Base-by-base conservation (phyloP, 2,329 filamentous ascomycete genomes). In the Hymenoscyphus repandus region DNA sequence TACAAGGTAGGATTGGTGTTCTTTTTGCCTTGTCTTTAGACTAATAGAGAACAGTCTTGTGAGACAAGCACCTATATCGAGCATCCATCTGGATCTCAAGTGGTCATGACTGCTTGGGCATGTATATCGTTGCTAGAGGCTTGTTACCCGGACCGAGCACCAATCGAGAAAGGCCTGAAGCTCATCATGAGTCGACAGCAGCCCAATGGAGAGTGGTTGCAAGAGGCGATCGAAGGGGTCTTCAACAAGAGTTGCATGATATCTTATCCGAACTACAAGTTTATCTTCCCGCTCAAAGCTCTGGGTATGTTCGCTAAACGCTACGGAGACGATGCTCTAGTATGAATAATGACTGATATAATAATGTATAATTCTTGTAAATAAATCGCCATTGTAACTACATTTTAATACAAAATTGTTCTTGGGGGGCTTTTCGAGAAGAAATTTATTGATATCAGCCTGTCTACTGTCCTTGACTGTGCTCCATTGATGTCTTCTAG, bases 161-260 rank as follows among this genome's bases (percentile, higher is more conserved):
- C 83, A 1, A 74, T 99, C 38, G 78, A 80, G 62, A 85, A 75
- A 60, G 93, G 86, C 1, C 76, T 96, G 64, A 80, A 78, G 66
- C 74, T 99, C 62, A 79, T 99, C 56, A 92, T 96, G 84, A 72
- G 78, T 30, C 80, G 92, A 44, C 93, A 99, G 72, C 85, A 90
- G 68, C 66, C 75, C 2, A 96, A 96, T 64, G 93, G 93, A 32
- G 91, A 96, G 72, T 99, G 93, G 93, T 67, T 88, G 59, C 91
- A 96, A 67, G 93, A 97, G 69, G 85, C 87, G 1, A 97, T 99
- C 62, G 93, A 99, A 69, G 93, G 93, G 2, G 93, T 99, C 10
- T 99, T 99, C 72, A 99, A 99, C 72, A 96, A 96, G 75, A 93
- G 85, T 64, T 97, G 92, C 76, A 97, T 96, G 90, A 99, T 99